Evolutionary conservation across 2,329 filamentous ascomycete genomes (phyloP).

Genomic region (Hawksworthiomyces lignivorus): DNA sequence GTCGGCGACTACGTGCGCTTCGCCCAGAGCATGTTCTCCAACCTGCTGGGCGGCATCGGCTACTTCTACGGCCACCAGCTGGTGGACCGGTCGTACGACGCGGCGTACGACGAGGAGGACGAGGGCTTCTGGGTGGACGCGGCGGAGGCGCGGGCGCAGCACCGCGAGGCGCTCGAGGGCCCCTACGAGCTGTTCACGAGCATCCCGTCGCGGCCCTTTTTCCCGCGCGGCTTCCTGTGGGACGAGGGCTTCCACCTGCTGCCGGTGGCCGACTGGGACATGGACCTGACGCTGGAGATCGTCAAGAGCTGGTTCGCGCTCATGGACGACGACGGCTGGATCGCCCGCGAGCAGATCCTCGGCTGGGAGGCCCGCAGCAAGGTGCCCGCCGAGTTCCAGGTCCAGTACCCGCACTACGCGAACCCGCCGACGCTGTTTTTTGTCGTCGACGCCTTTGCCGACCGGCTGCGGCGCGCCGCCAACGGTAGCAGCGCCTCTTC

Average conservation of each 20-base stretch:
- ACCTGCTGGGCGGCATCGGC: constrained; percentile 85
- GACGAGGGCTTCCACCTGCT: constrained; percentile 95
- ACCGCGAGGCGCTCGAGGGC: constrained; percentile 63
- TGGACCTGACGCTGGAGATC: constrained; percentile 79
- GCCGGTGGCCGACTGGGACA: constrained; percentile 88
- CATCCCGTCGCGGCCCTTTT: constrained; percentile 89
- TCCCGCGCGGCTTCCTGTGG: constrained; percentile 94
- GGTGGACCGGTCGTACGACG: constrained; percentile 84
- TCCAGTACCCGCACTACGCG: constrained; percentile 94
- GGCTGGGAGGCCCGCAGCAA: constrained; percentile 89
- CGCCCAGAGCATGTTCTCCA: constrained; percentile 86
- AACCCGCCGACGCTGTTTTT: constrained; percentile 95
- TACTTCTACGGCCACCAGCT: constrained; percentile 88
- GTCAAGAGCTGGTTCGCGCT: constrained; percentile 92
- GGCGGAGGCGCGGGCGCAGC: constrained; percentile 65
- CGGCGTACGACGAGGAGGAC: constrained; percentile 89
- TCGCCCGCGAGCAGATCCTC: constrained; percentile 90
- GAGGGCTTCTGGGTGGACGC: constrained; percentile 95
- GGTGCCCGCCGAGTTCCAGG: constrained; percentile 85
- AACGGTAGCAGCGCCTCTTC: constrained; percentile 41
- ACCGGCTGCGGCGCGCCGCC: constrained; percentile 55
- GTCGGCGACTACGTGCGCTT: constrained; percentile 62
- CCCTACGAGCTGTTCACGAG: constrained; percentile 86
- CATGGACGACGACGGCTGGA: constrained; percentile 97
- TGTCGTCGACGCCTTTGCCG: constrained; percentile 74